These are phyloP conservation scores for Cairneyella variabilis DNA, from an alignment of 495 filamentous ascomycete genomes.

Conservation along the genomic window DNA sequence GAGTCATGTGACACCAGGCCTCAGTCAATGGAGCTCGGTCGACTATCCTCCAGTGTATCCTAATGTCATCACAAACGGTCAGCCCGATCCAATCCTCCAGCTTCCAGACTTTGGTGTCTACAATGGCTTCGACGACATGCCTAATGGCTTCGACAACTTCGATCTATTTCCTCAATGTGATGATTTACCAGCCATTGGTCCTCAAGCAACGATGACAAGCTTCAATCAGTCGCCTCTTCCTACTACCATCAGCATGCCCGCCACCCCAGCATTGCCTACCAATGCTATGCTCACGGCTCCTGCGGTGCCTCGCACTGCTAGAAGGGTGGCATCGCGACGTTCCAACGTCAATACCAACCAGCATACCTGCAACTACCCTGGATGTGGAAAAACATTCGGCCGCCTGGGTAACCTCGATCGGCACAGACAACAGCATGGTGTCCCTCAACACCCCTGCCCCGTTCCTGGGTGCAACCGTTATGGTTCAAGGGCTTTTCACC, in stretches of 20 bases:
- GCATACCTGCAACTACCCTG: constrained; percentile 9
- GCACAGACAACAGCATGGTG: constrained; percentile 7
- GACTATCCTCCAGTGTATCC: constrained; percentile 8
- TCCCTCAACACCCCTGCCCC: constrained; percentile 12
- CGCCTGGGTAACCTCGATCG: constrained; percentile 11
- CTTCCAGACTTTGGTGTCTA: constrained; percentile 8
- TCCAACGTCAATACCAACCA: constrained; percentile 15
- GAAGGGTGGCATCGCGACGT: constrained; percentile 12
- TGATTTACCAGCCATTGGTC: constrained; percentile 13
- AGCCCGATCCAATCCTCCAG: constrained; percentile 13
- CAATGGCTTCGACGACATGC: constrained; percentile 12
- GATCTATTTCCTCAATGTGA: constrained; percentile 4
- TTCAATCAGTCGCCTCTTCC: constrained; percentile 14
- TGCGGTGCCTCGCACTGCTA: constrained; percentile 13
- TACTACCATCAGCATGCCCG: constrained; percentile 10
- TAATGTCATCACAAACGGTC: constrained; percentile 14
- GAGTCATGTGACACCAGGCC: constrained; percentile 7
- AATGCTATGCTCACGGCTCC: constrained; percentile 12
- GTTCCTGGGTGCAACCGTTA: constrained; percentile 16
- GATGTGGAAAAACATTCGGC: constrained; percentile 8
- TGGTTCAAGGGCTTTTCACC: constrained; percentile 13
- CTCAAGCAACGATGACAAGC: constrained; percentile 10
- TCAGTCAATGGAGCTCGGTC: constrained; percentile 9
- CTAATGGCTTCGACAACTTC: constrained; percentile 8
- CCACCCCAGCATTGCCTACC: constrained; percentile 7